Percentiles rank a stretch among this genome's conserved stretches.
phyloP scores from a whole-genome alignment of 1,284 basidiomycete species.

The Phellopilus nigrolimitatus region DNA sequence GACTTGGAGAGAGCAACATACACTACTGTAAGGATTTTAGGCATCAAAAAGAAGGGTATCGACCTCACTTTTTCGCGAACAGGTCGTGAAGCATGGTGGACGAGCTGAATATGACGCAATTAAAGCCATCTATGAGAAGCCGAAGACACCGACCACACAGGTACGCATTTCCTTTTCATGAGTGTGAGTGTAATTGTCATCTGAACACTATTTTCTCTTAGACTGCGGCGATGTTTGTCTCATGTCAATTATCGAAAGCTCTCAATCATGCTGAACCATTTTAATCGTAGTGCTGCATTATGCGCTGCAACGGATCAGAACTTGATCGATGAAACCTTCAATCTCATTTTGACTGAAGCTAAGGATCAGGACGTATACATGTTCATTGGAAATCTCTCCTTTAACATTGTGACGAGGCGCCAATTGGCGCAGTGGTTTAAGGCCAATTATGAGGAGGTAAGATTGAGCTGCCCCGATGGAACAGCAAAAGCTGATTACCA shows the following conservation, averaged over 20 bases:
- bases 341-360: conserved; percentile 49
- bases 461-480: conserved; percentile 22
- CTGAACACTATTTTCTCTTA: conserved; percentile 27
- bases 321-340: conserved; percentile 55
- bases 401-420: conserved; percentile 42
- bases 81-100: conserved; percentile 75
- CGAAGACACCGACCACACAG: conserved; percentile 67
- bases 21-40: conserved; percentile 36
- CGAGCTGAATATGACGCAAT: conserved; percentile 74
- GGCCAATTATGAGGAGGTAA: conserved; percentile 58
- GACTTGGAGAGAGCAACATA: conserved; percentile 63
- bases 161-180: no score
- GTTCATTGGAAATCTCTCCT: conserved; percentile 42
- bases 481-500: not conserved
- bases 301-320: conserved; percentile 40
- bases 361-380: conserved; percentile 64
- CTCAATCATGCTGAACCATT: not conserved
- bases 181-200: not conserved
- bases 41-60: not conserved
- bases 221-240: conserved; percentile 9
- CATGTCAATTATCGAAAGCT: conserved; percentile 13
- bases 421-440: conserved; percentile 43
- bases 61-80: conserved; percentile 10
- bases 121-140: conserved; percentile 65
- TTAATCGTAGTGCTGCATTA: conserved; percentile 35